Evolutionary conservation across 441 rosid species (phyloP).

Genomic region (Erodium texanum): DNA sequence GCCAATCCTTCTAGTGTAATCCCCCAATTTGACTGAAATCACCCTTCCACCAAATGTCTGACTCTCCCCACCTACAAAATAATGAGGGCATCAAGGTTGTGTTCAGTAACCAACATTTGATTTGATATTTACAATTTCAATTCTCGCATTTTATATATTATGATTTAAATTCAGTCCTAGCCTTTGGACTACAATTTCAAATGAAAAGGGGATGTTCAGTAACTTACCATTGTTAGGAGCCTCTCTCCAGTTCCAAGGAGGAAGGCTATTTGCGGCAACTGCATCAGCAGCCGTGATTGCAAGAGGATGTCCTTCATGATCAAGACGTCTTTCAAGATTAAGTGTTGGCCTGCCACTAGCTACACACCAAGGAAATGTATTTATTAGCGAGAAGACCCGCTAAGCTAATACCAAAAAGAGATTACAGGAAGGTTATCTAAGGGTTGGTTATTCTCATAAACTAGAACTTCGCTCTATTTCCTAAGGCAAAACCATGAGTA

Average conservation of each 20-base stretch:
- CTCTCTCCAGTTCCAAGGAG: conserved; percentile 99
- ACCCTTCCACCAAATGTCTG: conserved; percentile 76
- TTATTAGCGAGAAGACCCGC: neutral
- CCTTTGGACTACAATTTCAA: neutral
- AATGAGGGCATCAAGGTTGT: neutral
- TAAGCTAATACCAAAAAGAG: too few species aligned
- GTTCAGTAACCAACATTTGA: too few species aligned
- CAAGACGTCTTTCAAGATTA: conserved; percentile 88
- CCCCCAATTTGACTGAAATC: conserved; percentile 78
- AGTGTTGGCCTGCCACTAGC: conserved; percentile 75
- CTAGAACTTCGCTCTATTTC: neutral
- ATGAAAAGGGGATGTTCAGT: neutral
- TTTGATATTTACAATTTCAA: neutral
- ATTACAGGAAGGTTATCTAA: neutral
- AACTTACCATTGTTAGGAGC: conserved; percentile 67
- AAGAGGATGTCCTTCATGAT: conserved; percentile 91
- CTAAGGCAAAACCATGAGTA: neutral
- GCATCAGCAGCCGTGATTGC: conserved; percentile 82
- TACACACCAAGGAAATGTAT: conserved; percentile 32
- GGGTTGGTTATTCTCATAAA: neutral
- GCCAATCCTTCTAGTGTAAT: conserved; percentile 85
- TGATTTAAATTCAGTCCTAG: too few species aligned
- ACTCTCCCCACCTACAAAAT: conserved; percentile 38
- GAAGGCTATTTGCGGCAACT: conserved; percentile 69
- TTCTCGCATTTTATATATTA: neutral